phyloP scores from a whole-genome alignment of 2,329 filamentous ascomycete genomes.

The Colletotrichum chlorophyti region DNA sequence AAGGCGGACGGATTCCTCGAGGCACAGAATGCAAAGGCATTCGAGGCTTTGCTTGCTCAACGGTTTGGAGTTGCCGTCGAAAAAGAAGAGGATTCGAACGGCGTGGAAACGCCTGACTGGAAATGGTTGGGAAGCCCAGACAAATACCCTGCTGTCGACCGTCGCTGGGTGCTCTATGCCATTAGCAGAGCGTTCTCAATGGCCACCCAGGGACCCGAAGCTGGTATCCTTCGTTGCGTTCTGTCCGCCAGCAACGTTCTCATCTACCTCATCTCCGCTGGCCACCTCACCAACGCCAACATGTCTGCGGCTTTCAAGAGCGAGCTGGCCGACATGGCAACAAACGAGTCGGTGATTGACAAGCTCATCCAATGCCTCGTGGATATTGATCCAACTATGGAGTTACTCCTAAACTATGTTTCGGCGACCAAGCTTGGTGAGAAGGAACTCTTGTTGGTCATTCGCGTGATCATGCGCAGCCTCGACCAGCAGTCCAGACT shows the following conservation, averaged over 20 bases:
- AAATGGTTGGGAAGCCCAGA: slow-evolving; percentile 50
- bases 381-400: slow-evolving; percentile 72
- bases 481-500: slow-evolving; percentile 53
- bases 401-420: slow-evolving; percentile 70
- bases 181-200: slow-evolving; percentile 68
- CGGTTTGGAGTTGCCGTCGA: slow-evolving; percentile 45
- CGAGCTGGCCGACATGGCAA: slow-evolving; percentile 50
- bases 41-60: slow-evolving; percentile 57
- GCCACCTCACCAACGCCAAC: slow-evolving; percentile 66
- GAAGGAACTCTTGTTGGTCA: slow-evolving; percentile 69
- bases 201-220: slow-evolving; percentile 44
- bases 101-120: slow-evolving; percentile 51
- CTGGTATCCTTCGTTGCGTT: slow-evolving; percentile 41
- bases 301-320: slow-evolving; percentile 63
- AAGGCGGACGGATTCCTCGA: slow-evolving; percentile 56
- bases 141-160: slow-evolving; percentile 63
- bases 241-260: slow-evolving; percentile 61
- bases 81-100: slow-evolving; percentile 31
- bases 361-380: slow-evolving; percentile 69
- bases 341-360: slow-evolving; percentile 46
- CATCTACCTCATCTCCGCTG: slow-evolving; percentile 65
- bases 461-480: slow-evolving; percentile 72
- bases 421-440: slow-evolving; percentile 70
- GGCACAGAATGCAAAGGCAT: slow-evolving; percentile 51
- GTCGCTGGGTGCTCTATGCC: slow-evolving; percentile 69